Base-by-base conservation (phyloP, 2,329 filamentous ascomycete genomes). In the Blastomyces gilchristii region DNA sequence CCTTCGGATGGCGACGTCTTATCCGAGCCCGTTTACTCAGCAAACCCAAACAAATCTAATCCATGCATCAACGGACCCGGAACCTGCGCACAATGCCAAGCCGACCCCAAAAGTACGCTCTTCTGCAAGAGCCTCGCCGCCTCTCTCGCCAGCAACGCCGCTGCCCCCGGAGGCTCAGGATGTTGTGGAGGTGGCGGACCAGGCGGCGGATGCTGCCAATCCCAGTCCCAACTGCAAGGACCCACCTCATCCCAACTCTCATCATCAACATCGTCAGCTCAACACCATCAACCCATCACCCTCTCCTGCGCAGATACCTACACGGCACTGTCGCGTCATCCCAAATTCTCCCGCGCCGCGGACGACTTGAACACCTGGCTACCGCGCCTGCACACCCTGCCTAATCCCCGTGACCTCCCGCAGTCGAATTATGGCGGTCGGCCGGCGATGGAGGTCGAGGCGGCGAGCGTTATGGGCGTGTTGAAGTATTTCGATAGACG, bases 381-480 rank as follows among this genome's bases (percentile, higher is more conserved):
- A 61, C 88, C 88, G 0, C 87, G 87, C 73, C 82, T 92, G 18
- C 83, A 85, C 71, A 86, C 87, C 22, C 81, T 78, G 9, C 75
- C 76, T 8, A 72, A 74, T 50, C 74, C 76, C 0, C 69, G 71
- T 58, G 70, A 77, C 49, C 65, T 76, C 63, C 69, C 73, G 47
- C 65, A 71, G 31, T 62, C 67, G 9, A 66, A 65, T 14, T 65
- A 69, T 18, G 63, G 62, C 63, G 68, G 62, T 68, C 76, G 76
- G 60, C 81, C 82, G 52, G 85, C 88, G 0, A 85, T 91, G 69
- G 89, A 92, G 72, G 88, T 92, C 18, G 89, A 92, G 75, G 88
- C 89, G 7, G 89, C 89, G 0, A 91, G 88, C 73, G 90, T 92
- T 62, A 91, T 92, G 89, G 87, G 87, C 52, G 89, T 91, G n/a